These are phyloP conservation scores for Nicotiana rustica DNA, from an alignment of 305 asterid genomes.

Conservation along the genomic window DNA sequence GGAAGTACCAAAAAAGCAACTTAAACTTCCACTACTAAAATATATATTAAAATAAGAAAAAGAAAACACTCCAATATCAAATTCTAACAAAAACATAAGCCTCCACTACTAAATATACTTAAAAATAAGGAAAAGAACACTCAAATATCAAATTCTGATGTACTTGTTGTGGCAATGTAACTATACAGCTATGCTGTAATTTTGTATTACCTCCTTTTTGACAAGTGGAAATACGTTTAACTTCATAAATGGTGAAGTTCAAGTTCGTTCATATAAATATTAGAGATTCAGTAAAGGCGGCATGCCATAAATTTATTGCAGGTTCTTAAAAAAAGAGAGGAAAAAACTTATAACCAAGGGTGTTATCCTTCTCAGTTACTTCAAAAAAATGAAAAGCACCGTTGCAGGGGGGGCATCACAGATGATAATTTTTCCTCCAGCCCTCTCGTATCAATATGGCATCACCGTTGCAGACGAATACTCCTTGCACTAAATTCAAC, in stretches of 20 bases:
- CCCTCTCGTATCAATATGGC: background rate
- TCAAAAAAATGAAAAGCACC: background rate
- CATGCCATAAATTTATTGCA: slow-evolving; percentile 16
- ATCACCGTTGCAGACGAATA: background rate
- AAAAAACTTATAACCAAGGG: background rate
- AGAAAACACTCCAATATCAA: background rate
- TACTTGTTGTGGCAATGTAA: too few relatives aligned
- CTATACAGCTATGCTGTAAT: too few relatives aligned
- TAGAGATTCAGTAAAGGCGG: background rate
- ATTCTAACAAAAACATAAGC: background rate
- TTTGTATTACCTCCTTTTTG: background rate
- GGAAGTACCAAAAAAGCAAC: slow-evolving; percentile 27
- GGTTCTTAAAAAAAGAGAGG: background rate
- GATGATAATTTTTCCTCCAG: background rate
- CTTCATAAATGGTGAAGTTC: slow-evolving; percentile 15
- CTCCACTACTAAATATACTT: too few relatives aligned
- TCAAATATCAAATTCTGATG: background rate
- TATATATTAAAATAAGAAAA: background rate
- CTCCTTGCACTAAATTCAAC: too few relatives aligned
- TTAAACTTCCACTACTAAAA: background rate
- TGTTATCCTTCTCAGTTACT: slow-evolving; percentile 4
- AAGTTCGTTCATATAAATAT: background rate
- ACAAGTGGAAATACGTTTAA: background rate
- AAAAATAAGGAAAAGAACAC: too few relatives aligned
- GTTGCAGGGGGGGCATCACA: background rate